Evolutionary conservation across 805 yeast genomes (phyloP).

Genomic region (Kluyveromyces lactis): DNA sequence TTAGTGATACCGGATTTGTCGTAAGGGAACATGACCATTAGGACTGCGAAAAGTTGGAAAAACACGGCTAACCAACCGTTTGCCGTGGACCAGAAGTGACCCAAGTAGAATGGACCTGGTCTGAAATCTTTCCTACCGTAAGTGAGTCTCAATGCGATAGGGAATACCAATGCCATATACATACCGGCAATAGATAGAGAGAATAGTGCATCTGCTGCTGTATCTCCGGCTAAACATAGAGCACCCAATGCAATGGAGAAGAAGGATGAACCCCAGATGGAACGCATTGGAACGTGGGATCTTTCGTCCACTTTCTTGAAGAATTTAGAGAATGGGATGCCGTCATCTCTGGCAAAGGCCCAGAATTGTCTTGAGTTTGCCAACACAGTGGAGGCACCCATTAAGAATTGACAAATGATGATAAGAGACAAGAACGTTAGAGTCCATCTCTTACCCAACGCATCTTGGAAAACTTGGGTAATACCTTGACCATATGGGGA

Average conservation of each 20-base stretch:
- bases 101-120: slow-evolving; percentile 61
- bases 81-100: slow-evolving; percentile 37
- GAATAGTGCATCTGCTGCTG: slow-evolving; percentile 37
- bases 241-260: slow-evolving; percentile 31
- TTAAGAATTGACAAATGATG: slow-evolving; percentile 52
- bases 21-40: slow-evolving; percentile 53
- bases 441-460: slow-evolving; percentile 59
- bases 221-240: slow-evolving; percentile 32
- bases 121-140: slow-evolving; percentile 39
- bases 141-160: slow-evolving; percentile 30
- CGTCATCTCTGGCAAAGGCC: slow-evolving; percentile 72
- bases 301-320: slow-evolving; percentile 48
- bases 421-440: slow-evolving; percentile 52
- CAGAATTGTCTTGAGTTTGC: slow-evolving; percentile 52
- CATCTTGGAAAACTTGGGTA: slow-evolving; percentile 56
- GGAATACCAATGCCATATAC: slow-evolving; percentile 33
- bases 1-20: slow-evolving; percentile 23
- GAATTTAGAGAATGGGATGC: slow-evolving; percentile 49
- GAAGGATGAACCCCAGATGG: slow-evolving; percentile 37
- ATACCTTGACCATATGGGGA: slow-evolving; percentile 50
- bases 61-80: slow-evolving; percentile 39
- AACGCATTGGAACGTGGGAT: slow-evolving; percentile 53
- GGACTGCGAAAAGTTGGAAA: slow-evolving; percentile 44
- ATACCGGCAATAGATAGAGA: slow-evolving; percentile 34
- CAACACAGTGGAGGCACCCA: slow-evolving; percentile 30